A percentile compares a stretch with the other conserved stretches of the same genome.
Evolutionary conservation across 306 rosid species (phyloP).

Genomic region (Arachis hypogaea): DNA sequence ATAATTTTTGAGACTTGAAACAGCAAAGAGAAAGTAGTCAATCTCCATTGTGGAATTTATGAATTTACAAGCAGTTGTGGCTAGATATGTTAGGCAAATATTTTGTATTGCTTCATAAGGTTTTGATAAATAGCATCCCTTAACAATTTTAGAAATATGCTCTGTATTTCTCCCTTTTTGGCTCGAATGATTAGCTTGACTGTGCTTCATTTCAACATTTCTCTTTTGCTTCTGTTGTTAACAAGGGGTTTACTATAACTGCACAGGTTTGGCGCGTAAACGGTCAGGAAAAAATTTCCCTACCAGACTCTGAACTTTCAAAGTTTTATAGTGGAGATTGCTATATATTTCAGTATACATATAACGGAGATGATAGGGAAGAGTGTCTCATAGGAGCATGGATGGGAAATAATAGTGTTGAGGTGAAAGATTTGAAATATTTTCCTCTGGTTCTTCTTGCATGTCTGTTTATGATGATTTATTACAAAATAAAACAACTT

Average conservation of each 20-base stretch:
- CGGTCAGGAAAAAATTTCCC: slow-evolving; percentile 75
- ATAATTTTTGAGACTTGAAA: slow-evolving; percentile 27
- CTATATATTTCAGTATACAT: slow-evolving; percentile 86
- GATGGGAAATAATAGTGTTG: slow-evolving; percentile 88
- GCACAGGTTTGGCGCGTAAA: slow-evolving; percentile 91
- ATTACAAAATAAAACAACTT: not conserved
- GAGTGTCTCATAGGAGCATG: slow-evolving; percentile 88
- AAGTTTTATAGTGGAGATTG: slow-evolving; percentile 92
- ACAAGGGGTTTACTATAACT: slow-evolving; percentile 42
- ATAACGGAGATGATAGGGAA: slow-evolving; percentile 93
- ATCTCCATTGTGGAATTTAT: slow-evolving; percentile 19
- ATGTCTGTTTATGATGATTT: slow-evolving; percentile 28
- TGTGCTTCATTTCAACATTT: slow-evolving; percentile 17
- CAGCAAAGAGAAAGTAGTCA: slow-evolving; percentile 10
- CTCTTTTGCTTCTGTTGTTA: slow-evolving; percentile 38
- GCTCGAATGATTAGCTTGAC: slow-evolving; percentile 23
- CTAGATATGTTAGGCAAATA: slow-evolving; percentile 13
- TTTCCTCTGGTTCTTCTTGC: slow-evolving; percentile 33
- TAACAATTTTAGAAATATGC: slow-evolving; percentile 11
- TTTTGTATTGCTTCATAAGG: slow-evolving; percentile 13
- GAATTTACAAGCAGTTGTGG: slow-evolving; percentile 27
- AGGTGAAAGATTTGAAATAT: slow-evolving; percentile 59
- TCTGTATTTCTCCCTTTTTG: slow-evolving; percentile 27
- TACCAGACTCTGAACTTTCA: slow-evolving; percentile 81
- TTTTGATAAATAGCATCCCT: slow-evolving; percentile 29